Base-by-base conservation (phyloP, 768 basidiomycete genomes). In the Russula dissimulans region DNA sequence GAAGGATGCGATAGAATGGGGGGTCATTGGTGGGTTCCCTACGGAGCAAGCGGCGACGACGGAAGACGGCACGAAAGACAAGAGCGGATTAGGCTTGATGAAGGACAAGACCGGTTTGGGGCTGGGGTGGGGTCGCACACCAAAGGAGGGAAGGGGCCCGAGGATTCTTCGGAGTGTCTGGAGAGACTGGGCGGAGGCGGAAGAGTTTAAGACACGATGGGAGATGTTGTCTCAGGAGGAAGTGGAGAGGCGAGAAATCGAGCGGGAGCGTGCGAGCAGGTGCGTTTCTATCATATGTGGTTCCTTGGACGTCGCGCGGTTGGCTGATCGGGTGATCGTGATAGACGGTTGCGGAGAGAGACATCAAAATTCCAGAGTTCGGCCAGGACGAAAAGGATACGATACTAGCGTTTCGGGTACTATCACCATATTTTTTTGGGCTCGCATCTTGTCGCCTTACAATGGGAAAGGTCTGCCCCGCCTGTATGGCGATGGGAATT, bases 101-200 rank as follows among this genome's bases (percentile, higher is more conserved):
- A 89, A 90, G 71, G 89, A 90, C 67, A 89, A 89, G 74, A 90
- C 89, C 3, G 91, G 90, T 1, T 75, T 89, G 22, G 89, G 88
- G 3, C 77, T 89, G 3, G 84, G 82, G 9, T 87, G 85, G 81
- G 86, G 85, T 6, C 78, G 85, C n/a, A 82, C 83, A 26, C 86
- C 85, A n/a, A 84, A 80, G 64, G 87, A 87, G 60, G 88, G 86
- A 17, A 75, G 85, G 32, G 95, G 92, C 2, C 89, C 92, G 8
- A 91, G 89, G 72, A 76, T 80, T 34, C 73, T 97, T 50, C 82
- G 82, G 71, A 89, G 94, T 59, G 88, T 95, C 3, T 98, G 95
- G 95, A 76, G 94, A 47, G 95, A 97, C 70, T 98, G 94, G 93
- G 80, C 79, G 38, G 95, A 97, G 70, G 84, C 88, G 39, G 90